Evolutionary conservation across 768 basidiomycete species (phyloP).

Genomic region (Tephrocybe sp.): DNA sequence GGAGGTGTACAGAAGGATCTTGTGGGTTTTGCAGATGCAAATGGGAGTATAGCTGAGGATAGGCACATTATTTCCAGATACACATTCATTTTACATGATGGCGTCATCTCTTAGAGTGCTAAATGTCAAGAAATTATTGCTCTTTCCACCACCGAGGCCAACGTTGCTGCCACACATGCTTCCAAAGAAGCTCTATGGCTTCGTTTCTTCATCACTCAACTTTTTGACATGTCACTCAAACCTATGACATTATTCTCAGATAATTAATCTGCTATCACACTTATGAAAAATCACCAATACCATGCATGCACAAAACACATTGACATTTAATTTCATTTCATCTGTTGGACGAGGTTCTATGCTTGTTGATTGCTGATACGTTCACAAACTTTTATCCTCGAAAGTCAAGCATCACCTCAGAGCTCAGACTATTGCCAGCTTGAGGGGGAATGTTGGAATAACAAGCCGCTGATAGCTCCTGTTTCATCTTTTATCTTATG

Average conservation of each 20-base stretch:
- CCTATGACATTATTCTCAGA: constrained; percentile 2
- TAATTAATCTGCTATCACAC: constrained; percentile 6
- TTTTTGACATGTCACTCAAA: constrained; percentile 13
- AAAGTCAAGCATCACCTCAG: constrained; percentile 24
- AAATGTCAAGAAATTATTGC: too few relatives aligned
- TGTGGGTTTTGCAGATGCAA: constrained; percentile 21
- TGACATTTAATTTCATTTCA: constrained; percentile 20
- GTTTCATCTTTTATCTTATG: too few relatives aligned
- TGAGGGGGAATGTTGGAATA: too few relatives aligned
- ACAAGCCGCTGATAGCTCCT: too few relatives aligned
- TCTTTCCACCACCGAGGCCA: background rate
- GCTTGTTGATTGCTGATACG: constrained; percentile 18
- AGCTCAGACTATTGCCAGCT: constrained; percentile 22
- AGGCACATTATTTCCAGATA: constrained; percentile 28
- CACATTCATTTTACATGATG: constrained; percentile 26
- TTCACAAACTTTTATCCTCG: constrained; percentile 26
- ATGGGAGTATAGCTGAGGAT: constrained; percentile 21
- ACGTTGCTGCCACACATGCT: constrained; percentile 28
- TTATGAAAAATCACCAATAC: background rate
- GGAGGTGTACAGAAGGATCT: constrained; percentile 18
- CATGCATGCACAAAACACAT: constrained; percentile 1
- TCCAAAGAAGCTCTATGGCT: constrained; percentile 33
- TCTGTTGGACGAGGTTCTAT: constrained; percentile 20
- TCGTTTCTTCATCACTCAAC: constrained; percentile 16
- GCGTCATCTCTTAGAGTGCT: constrained; percentile 22